Percentiles rank a stretch among this genome's conserved stretches.
Conservation (phyloP, 805 yeast species). For the Yarrowia osloensis region DNA sequence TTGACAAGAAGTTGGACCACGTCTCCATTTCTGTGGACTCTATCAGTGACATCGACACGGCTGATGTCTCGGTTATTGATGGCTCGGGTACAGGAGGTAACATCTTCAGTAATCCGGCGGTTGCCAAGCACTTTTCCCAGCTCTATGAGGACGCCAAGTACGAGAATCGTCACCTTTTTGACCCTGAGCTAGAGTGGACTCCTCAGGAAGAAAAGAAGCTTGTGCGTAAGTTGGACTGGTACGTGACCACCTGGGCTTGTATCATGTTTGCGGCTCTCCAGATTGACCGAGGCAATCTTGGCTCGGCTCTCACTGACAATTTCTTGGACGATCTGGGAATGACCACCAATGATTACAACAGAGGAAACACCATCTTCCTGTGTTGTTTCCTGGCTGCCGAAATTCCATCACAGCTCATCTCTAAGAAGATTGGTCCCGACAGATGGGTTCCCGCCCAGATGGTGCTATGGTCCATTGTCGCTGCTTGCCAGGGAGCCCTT, state of each 20-base stretch:
- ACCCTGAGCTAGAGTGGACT: slow-evolving; percentile 60
- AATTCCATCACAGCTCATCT: slow-evolving; percentile 65
- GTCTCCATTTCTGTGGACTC: background rate
- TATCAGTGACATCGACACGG: background rate
- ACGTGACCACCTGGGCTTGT: slow-evolving; percentile 59
- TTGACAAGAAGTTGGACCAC: background rate
- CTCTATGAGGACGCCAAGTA: slow-evolving; percentile 54
- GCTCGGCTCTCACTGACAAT: slow-evolving; percentile 61
- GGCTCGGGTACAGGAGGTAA: slow-evolving; percentile 34
- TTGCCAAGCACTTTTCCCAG: slow-evolving; percentile 50
- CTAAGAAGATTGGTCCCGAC: slow-evolving; percentile 65
- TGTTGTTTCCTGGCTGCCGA: slow-evolving; percentile 62
- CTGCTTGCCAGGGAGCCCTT: slow-evolving; percentile 54
- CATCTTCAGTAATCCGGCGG: slow-evolving; percentile 49
- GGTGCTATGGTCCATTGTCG: slow-evolving; percentile 57
- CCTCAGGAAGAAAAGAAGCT: slow-evolving; percentile 52
- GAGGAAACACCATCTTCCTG: slow-evolving; percentile 59
- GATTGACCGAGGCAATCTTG: slow-evolving; percentile 58
- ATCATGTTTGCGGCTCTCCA: slow-evolving; percentile 61
- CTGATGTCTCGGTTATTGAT: background rate
- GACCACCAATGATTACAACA: slow-evolving; percentile 59
- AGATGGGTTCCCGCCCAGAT: slow-evolving; percentile 64
- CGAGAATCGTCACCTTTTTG: slow-evolving; percentile 59
- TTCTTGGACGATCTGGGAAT: slow-evolving; percentile 53
- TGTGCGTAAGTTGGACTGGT: slow-evolving; percentile 55